Conservation (phyloP, 352 stramenopile species). For the Pythium sp. region DNA sequence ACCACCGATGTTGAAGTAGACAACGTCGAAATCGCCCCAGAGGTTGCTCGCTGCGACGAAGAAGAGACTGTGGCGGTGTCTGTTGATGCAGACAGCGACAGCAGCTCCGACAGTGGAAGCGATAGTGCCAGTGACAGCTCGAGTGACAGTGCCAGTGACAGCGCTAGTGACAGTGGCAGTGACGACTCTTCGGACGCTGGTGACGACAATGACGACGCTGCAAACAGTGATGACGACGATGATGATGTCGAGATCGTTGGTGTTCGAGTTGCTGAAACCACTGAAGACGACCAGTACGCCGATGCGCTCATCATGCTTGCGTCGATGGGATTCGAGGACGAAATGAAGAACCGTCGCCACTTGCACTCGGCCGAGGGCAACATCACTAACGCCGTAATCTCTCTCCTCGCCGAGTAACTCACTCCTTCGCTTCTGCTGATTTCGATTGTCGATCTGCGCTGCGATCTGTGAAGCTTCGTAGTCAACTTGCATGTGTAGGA, state of each 20-base stretch:
- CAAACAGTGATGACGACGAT: constrained; percentile 9
- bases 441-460: not conserved
- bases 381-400: constrained; percentile 44
- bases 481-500: not conserved
- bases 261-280: constrained; percentile 4
- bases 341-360: constrained; percentile 39
- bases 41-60: constrained; percentile 2
- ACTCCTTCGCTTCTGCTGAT: not conserved
- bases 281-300: constrained; percentile 24
- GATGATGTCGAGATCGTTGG: constrained; percentile 43
- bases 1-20: constrained; percentile 9
- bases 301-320: constrained; percentile 41
- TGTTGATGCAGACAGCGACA: not conserved
- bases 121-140: constrained; percentile 28
- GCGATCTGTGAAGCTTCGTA: not conserved
- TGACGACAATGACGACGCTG: not conserved
- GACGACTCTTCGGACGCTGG: constrained; percentile 2
- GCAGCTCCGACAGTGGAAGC: constrained; percentile 1
- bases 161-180: not conserved
- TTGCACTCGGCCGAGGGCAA: constrained; percentile 48
- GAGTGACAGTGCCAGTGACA: not conserved
- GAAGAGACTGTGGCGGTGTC: not conserved
- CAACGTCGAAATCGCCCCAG: not conserved
- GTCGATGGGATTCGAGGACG: constrained; percentile 63
- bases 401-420: constrained; percentile 45